Evolutionary conservation across 805 yeast genomes (phyloP), one percentile per base, ranked within the genome.

Genomic region (Starmerella cellae): DNA sequence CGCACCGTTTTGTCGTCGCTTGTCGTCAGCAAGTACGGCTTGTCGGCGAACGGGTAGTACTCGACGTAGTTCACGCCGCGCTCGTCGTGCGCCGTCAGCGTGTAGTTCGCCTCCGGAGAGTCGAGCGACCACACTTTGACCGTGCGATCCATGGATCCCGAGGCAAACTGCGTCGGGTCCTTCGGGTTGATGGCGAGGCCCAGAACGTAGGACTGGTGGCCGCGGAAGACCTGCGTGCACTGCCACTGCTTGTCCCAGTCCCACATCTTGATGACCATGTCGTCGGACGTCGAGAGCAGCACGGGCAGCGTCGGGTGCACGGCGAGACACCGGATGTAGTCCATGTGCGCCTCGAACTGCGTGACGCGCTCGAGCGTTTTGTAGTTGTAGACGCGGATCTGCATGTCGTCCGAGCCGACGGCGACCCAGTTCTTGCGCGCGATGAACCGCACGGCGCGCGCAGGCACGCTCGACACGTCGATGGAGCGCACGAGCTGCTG

Each of bases 281-380:
- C 98, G 64, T 91, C 98, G 37, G 88, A 77, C 30, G 85, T 82
- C 2, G 96, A 81, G 55, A 91, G 69, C 39, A 91, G 71, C 55
- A 81, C 82, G 20, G 97, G 93, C 64, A 82, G 82, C 16, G 88
- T 71, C 34, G 97, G 96, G 64, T 91, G 98, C 33, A 88, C 94
- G 10, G 94, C 91, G 51, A 91, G 74, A 43, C 82, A 76, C 61
- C 98, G 78, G 57, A 91, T 82, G 63, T 91, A 91, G 63, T 91
- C 98, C 8, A 95, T 95, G 60, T 91, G 98, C 9, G 96, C 97
- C 66, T 91, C 98, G 58, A 88, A 91, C 64, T 87, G 97, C 30
- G 83, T 73, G 49, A 91, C 74, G 60, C 84, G 85, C 64, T 91
- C 98, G 44, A 94, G 87, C 17, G 98, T 91, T 64, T 84, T 84